Base-by-base conservation (phyloP, 1,284 basidiomycete species). In the Lignosus rhinocerotis region DNA sequence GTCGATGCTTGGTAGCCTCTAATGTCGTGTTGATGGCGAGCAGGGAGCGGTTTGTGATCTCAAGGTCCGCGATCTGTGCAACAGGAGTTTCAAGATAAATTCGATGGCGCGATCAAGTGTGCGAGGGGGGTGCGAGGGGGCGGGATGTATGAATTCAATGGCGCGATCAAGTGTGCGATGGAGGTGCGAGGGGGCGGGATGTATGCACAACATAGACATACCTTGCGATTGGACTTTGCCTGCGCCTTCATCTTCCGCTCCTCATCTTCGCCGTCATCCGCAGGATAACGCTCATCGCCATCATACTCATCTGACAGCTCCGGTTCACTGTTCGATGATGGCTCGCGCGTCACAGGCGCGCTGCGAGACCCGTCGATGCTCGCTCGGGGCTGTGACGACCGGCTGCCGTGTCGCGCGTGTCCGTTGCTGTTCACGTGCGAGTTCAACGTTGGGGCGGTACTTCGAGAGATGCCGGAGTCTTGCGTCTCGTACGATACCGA, bases 141-240 rank as follows among this genome's bases (percentile, higher is more conserved):
- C n/a, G n/a, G n/a, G n/a, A n/a, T n/a, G n/a, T n/a, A 41, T 51
- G 34, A 41, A 51, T 42, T 42, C 42, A 25, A 51, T 51, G 38
- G n/a, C 38, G 39, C 36, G 32, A 51, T 51, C 36, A 41, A 19
- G 38, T 21, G 49, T 7, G 50, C 5, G 43, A 47, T 48, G 47
- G 44, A 34, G 34, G 43, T 30, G 14, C 12, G 42, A 45, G 12
- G 45, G 25, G 33, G 32, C 38, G 33, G 38, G 42, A 12, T 54
- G 31, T 51, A 58, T 46, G 53, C 36, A 33, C n/a, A 39, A 36
- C 51, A 45, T 19, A 42, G 32, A 66, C 70, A 46, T 61, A 90
- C 89, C 85, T 92, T 92, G 59, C 89, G 82, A 72, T 87, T 86
- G 17, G 88, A 88, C 75, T 91, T 92, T 17, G 90, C 89, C 64